Conservation (phyloP, 208 protist genomes). For the Strigomonas culicis region DNA sequence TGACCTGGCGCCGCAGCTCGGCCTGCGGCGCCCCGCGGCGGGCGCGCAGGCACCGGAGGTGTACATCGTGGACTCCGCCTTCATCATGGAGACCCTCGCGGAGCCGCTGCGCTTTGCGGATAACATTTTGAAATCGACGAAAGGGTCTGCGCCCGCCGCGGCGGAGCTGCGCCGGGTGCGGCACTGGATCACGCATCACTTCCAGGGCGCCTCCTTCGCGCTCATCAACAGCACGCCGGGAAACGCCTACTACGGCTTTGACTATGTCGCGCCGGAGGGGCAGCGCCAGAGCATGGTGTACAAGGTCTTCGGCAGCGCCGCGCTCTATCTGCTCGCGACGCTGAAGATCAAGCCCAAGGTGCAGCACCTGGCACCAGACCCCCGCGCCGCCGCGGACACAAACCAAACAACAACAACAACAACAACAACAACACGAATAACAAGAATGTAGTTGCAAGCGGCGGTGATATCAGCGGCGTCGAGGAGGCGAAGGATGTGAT, state of each 20-base stretch:
- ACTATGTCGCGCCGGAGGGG: conserved; percentile 36
- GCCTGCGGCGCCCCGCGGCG: conserved; percentile 25
- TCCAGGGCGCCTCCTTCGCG: conserved; percentile 69
- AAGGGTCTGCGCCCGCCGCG: too few relatives aligned
- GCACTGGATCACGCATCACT: conserved; percentile 65
- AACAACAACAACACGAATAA: background rate
- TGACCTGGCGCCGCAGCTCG: conserved; percentile 67
- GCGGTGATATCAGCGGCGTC: background rate
- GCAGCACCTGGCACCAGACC: too few relatives aligned
- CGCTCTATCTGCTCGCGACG: conserved; percentile 42
- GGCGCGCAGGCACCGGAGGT: conserved; percentile 7
- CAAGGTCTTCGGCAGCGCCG: conserved; percentile 44
- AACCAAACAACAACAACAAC: conserved; percentile 5
- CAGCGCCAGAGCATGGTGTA: conserved; percentile 64
- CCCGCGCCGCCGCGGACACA: too few relatives aligned
- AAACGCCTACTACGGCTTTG: conserved; percentile 57
- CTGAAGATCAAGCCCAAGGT: conserved; percentile 51
- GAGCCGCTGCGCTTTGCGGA: conserved; percentile 42
- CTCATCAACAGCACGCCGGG: conserved; percentile 54
- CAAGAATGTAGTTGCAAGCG: background rate
- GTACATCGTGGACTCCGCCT: conserved; percentile 12
- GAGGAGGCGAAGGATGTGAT: conserved; percentile 13
- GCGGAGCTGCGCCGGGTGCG: conserved; percentile 39
- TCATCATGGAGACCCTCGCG: conserved; percentile 67
- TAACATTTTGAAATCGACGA: conserved; percentile 26